These are phyloP conservation scores for Gorgonomyces haynaldii DNA, from an alignment of 192 early-diverging fungal genomes.

Conservation along the genomic window DNA sequence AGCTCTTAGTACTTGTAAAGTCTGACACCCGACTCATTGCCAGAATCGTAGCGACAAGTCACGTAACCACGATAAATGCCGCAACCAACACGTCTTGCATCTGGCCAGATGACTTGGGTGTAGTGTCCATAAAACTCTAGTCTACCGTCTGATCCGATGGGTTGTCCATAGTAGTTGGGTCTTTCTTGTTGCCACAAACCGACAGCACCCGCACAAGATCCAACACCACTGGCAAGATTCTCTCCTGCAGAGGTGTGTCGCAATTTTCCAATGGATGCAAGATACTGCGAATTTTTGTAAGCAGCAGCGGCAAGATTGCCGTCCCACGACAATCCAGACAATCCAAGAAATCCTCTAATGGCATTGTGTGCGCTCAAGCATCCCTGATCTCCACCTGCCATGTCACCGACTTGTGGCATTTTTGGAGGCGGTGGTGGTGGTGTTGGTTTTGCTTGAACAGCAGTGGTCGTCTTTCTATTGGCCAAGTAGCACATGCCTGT, in stretches of 20 bases:
- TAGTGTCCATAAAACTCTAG: background rate
- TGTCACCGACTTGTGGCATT: no score
- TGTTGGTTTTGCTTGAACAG: no score
- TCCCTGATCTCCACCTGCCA: background rate
- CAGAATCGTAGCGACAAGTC: background rate
- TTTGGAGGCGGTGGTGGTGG: no score
- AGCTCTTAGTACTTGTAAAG: no score
- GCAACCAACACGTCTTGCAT: background rate
- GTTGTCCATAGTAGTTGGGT: background rate
- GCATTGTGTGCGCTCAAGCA: background rate
- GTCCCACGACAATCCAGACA: background rate
- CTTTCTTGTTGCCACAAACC: background rate
- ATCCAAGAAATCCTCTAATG: background rate
- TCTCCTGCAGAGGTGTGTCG: background rate
- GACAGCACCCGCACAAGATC: background rate
- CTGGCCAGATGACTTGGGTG: constrained; percentile 2
- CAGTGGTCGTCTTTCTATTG: no score
- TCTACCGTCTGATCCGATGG: background rate
- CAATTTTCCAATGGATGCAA: no score
- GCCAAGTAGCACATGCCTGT: no score
- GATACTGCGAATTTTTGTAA: no score
- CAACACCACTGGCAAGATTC: constrained; percentile 1
- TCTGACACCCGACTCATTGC: no score
- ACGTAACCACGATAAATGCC: background rate
- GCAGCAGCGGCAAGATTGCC: background rate